Conservation (phyloP, 768 basidiomycete species). For the Tylopilus felleus region DNA sequence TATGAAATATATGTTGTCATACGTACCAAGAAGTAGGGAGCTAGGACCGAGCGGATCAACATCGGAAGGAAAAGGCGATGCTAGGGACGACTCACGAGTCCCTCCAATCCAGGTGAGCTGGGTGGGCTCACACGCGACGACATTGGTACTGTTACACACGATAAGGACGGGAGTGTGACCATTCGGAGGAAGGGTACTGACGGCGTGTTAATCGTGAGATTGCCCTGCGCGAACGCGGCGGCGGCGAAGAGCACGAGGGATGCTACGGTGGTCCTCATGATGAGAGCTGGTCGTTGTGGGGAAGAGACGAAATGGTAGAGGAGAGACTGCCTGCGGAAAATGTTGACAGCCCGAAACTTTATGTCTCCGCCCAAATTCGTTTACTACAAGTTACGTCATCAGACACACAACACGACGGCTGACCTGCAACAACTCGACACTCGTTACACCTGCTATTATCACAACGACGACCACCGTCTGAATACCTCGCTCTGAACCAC, state of each 20-base stretch:
- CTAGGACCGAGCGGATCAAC: slow-evolving; percentile 30
- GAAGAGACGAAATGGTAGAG: neutral
- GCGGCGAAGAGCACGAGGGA: slow-evolving; percentile 41
- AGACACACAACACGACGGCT: neutral
- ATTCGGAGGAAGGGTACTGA: slow-evolving; percentile 35
- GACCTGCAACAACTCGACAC: neutral
- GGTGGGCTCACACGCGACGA: slow-evolving; percentile 56
- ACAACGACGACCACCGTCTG: neutral
- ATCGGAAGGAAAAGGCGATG: neutral
- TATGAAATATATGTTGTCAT: neutral
- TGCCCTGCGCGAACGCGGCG: slow-evolving; percentile 44
- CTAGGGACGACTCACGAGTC: slow-evolving; percentile 39
- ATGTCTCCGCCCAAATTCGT: slow-evolving; percentile 32
- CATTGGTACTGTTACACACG: slow-evolving; percentile 37
- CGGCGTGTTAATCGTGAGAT: slow-evolving; percentile 69
- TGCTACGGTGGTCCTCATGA: slow-evolving; percentile 46
- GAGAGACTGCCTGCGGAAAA: slow-evolving; percentile 8
- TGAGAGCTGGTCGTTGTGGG: slow-evolving; percentile 15
- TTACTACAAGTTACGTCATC: slow-evolving; percentile 9
- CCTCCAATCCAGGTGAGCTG: slow-evolving; percentile 57
- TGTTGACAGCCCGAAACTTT: slow-evolving; percentile 22
- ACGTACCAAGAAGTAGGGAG: slow-evolving; percentile 65
- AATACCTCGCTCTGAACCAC: neutral
- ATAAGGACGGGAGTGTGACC: neutral
- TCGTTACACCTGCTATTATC: slow-evolving; percentile 12